Evolutionary conservation across 169 alveolate genomes (phyloP).

Genomic region (Perkinsus chesapeaki): DNA sequence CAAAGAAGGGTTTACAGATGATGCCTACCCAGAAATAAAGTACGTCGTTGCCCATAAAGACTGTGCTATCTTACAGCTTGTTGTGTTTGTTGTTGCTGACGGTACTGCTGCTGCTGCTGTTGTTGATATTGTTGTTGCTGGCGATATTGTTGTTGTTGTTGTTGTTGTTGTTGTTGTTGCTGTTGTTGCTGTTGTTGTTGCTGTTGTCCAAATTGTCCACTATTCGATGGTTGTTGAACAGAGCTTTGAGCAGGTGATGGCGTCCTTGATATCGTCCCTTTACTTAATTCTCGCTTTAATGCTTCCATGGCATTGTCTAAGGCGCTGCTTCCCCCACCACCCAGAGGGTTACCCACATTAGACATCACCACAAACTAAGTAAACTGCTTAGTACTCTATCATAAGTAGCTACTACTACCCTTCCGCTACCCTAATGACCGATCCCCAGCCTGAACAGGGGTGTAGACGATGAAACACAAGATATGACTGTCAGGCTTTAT

Average conservation of each 20-base stretch:
- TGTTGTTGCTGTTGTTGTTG: not conserved
- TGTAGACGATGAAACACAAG: too few relatives aligned
- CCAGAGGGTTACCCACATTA: not conserved
- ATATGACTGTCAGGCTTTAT: too few relatives aligned
- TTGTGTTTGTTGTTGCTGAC: not conserved
- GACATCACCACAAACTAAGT: not conserved
- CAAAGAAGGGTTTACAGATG: not conserved
- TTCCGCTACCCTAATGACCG: too few relatives aligned
- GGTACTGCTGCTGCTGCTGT: not conserved
- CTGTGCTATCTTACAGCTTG: too few relatives aligned
- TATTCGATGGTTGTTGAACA: not conserved
- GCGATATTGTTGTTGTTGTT: not conserved
- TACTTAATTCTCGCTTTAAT: not conserved
- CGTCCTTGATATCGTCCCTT: not conserved
- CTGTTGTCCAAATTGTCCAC: not conserved
- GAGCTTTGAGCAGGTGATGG: not conserved
- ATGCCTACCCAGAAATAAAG: too few relatives aligned
- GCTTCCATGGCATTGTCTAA: not conserved
- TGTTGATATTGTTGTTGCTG: not conserved
- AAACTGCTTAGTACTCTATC: not conserved
- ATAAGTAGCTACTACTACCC: too few relatives aligned
- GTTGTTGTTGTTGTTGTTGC: not conserved
- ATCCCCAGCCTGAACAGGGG: too few relatives aligned
- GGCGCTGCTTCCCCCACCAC: not conserved
- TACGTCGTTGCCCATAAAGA: too few relatives aligned